These are phyloP conservation scores for Chrysosporium keratinophilum DNA, from an alignment of 2,329 filamentous ascomycete species.

Conservation along the genomic window DNA sequence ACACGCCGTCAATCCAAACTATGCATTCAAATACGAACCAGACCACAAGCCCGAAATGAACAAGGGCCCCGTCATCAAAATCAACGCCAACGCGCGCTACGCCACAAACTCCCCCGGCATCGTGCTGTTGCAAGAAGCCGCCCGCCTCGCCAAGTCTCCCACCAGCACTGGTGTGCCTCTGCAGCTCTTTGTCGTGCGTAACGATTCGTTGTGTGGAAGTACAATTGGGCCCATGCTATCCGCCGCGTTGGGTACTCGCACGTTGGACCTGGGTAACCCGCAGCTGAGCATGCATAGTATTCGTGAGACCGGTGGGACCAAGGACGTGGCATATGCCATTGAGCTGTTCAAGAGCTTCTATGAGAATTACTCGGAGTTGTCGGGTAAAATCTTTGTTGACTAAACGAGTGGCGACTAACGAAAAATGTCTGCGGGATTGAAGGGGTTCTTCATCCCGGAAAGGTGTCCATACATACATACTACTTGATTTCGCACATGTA, in stretches of 20 bases:
- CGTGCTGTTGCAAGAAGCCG: slow-evolving; percentile 80
- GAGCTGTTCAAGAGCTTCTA: slow-evolving; percentile 83
- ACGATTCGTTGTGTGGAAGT: slow-evolving; percentile 87
- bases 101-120: slow-evolving; percentile 94
- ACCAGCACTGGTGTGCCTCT: slow-evolving; percentile 59
- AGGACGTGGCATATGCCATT: slow-evolving; percentile 79
- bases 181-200: slow-evolving; percentile 91
- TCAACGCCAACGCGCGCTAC: slow-evolving; percentile 96
- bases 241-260: slow-evolving; percentile 74
- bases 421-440: background rate
- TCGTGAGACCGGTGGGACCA: slow-evolving; percentile 77
- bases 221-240: slow-evolving; percentile 97
- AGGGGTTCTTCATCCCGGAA: background rate
- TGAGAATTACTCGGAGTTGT: slow-evolving; percentile 68
- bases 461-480: background rate
- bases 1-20: slow-evolving; percentile 92
- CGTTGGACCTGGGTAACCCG: slow-evolving; percentile 84
- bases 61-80: slow-evolving; percentile 89
- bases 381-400: slow-evolving; percentile 75
- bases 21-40: slow-evolving; percentile 78
- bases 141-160: slow-evolving; percentile 37
- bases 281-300: slow-evolving; percentile 97
- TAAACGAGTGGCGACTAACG: slow-evolving; percentile 28
- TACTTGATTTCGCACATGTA: too few relatives aligned
- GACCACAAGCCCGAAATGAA: slow-evolving; percentile 93